phyloP scores from a whole-genome alignment of 768 basidiomycete species.

The Crepidotus variabilis region DNA sequence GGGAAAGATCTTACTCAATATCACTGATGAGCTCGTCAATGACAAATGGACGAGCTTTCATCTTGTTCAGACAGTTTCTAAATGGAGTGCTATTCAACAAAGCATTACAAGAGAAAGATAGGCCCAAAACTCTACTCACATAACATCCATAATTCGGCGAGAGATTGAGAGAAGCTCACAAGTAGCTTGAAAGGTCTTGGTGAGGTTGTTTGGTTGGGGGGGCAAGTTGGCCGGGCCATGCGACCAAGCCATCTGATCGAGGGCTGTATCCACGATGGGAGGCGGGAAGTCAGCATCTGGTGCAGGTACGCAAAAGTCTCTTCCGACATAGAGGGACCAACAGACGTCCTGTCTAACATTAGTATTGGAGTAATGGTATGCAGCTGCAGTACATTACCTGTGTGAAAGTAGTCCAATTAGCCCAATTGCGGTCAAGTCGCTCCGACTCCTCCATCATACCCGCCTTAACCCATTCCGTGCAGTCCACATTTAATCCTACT shows the following conservation, averaged over 20 bases:
- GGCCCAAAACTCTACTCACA: conserved; percentile 31
- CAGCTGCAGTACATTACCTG: conserved; percentile 29
- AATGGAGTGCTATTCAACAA: not conserved
- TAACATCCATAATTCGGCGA: conserved; percentile 49
- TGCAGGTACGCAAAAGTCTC: conserved; percentile 48
- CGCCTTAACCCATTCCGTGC: conserved; percentile 51
- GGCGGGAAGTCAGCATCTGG: conserved; percentile 32
- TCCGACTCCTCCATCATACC: conserved; percentile 49
- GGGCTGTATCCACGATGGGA: conserved; percentile 45
- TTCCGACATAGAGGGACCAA: conserved; percentile 65
- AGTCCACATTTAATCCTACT: conserved; percentile 59
- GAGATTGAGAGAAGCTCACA: conserved; percentile 48
- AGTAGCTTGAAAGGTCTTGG: conserved; percentile 45
- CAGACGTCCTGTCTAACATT: conserved; percentile 45
- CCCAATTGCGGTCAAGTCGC: conserved; percentile 57
- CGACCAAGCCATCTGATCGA: conserved; percentile 45
- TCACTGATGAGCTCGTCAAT: conserved; percentile 47
- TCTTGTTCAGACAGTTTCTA: conserved; percentile 41
- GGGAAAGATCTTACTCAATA: conserved; percentile 40
- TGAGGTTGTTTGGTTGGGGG: conserved; percentile 37
- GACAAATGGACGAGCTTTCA: conserved; percentile 34
- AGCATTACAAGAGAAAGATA: not conserved
- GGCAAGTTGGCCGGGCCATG: conserved; percentile 36
- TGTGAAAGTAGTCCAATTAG: conserved; percentile 54
- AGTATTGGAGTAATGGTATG: not conserved